Evolutionary conservation across 768 basidiomycete genomes (phyloP).

Genomic region (Neoboletus brunneissimus): DNA sequence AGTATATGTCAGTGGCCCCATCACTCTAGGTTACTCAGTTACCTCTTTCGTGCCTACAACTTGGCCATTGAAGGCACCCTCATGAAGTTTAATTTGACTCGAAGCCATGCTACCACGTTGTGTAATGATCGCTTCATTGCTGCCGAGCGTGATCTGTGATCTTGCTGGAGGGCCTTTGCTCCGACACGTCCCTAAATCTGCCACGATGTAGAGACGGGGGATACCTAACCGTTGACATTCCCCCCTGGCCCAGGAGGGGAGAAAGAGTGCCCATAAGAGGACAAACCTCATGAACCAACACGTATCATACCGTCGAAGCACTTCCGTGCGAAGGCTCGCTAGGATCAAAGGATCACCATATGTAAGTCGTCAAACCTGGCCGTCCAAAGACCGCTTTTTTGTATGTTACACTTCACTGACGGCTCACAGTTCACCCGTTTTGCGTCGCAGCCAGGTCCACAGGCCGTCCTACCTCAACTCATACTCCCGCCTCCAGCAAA

Average conservation of each 20-base stretch:
- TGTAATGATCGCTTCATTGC: not conserved
- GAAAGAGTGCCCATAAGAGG: constrained; percentile 2
- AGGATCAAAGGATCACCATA: constrained; percentile 13
- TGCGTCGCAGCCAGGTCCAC: not conserved
- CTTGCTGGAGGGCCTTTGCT: no score
- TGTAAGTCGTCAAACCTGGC: not conserved
- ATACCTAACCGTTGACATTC: not conserved
- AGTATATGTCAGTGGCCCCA: no score
- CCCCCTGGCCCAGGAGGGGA: not conserved
- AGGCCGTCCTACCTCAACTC: not conserved
- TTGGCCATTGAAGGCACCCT: no score
- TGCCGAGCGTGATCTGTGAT: no score
- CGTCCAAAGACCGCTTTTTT: constrained; percentile 21
- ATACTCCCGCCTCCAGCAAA: not conserved
- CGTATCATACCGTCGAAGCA: constrained; percentile 5
- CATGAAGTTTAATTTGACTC: not conserved
- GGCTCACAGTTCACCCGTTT: not conserved
- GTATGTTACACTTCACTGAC: not conserved
- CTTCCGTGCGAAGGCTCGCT: constrained; percentile 21
- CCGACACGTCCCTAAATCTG: not conserved
- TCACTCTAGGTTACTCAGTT: no score
- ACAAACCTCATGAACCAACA: constrained; percentile 1
- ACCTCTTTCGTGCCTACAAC: no score
- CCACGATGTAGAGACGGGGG: not conserved
- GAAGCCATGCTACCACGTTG: not conserved